A percentile compares a stretch with the other conserved stretches of the same genome.
Evolutionary conservation across 1,284 basidiomycete species (phyloP).

Genomic region (Volvariella surrecta): DNA sequence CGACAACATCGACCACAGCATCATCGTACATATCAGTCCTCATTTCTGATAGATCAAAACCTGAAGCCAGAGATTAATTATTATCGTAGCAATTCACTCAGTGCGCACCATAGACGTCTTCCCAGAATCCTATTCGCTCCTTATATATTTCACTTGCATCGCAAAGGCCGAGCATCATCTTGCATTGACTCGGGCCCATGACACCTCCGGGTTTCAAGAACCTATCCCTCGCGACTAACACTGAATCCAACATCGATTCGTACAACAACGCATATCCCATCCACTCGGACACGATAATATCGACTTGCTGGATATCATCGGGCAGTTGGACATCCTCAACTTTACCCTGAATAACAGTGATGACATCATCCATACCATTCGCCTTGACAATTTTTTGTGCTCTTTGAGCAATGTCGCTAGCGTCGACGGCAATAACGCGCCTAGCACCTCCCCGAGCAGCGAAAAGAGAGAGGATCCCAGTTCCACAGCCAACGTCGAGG

Average conservation of each 20-base stretch:
- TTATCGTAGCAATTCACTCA: background rate
- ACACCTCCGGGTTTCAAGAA: conserved; percentile 75
- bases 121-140: conserved; percentile 86
- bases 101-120: conserved; percentile 75
- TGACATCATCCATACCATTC: conserved; percentile 71
- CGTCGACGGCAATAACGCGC: conserved; percentile 91
- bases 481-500: conserved; percentile 93
- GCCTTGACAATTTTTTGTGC: conserved; percentile 75
- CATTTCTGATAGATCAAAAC: conserved; percentile 84
- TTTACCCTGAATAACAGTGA: conserved; percentile 82
- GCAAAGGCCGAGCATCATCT: conserved; percentile 79
- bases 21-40: conserved; percentile 62
- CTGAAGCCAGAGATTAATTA: conserved; percentile 26
- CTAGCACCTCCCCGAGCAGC: conserved; percentile 90
- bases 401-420: conserved; percentile 79
- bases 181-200: conserved; percentile 89
- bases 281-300: conserved; percentile 96
- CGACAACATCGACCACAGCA: conserved; percentile 76
- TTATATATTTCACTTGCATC: conserved; percentile 70
- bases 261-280: conserved; percentile 94
- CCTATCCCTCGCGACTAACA: conserved; percentile 78
- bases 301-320: conserved; percentile 67
- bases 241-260: conserved; percentile 97
- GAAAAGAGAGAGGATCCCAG: conserved; percentile 89
- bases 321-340: conserved; percentile 79